phyloP scores from a whole-genome alignment of 108 stramenopile species.

The Seminavis robusta region DNA sequence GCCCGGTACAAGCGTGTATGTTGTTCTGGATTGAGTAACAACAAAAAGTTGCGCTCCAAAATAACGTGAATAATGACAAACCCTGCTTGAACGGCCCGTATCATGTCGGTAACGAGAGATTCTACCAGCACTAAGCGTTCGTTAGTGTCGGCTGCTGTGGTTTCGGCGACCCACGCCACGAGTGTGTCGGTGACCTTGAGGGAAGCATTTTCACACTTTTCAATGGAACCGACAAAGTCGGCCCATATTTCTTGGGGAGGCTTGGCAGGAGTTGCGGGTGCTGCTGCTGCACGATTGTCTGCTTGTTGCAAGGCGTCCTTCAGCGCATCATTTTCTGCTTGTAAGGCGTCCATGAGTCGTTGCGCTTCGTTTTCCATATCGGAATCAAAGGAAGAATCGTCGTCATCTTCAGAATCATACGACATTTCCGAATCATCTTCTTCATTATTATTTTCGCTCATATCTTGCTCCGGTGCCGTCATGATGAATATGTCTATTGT shows the following conservation, averaged over 20 bases:
- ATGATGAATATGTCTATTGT: too few species aligned
- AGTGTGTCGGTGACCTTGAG: not conserved
- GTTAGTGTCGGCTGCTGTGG: too few species aligned
- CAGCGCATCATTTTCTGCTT: too few species aligned
- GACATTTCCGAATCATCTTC: too few species aligned
- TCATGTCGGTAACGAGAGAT: too few species aligned
- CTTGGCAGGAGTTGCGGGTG: not conserved
- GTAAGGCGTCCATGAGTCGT: constrained; percentile 1
- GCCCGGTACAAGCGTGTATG: not conserved
- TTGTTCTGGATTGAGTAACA: not conserved
- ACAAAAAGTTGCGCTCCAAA: not conserved
- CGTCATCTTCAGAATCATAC: constrained; percentile 6
- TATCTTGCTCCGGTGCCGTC: too few species aligned
- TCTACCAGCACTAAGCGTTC: too few species aligned
- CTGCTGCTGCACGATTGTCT: not conserved
- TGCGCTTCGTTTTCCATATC: constrained; percentile 3
- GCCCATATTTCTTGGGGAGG: not conserved
- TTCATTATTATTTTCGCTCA: too few species aligned
- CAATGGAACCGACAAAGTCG: not conserved
- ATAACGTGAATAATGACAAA: not conserved
- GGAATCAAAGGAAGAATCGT: constrained; percentile 1
- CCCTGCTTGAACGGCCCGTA: not conserved
- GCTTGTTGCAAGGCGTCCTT: too few species aligned
- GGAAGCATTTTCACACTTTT: not conserved
- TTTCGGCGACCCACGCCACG: not conserved